A percentile compares a stretch with the other conserved stretches of the same genome.
These are phyloP conservation scores for Thelephora ganbajun DNA, from an alignment of 768 basidiomycete species.

Conservation along the genomic window DNA sequence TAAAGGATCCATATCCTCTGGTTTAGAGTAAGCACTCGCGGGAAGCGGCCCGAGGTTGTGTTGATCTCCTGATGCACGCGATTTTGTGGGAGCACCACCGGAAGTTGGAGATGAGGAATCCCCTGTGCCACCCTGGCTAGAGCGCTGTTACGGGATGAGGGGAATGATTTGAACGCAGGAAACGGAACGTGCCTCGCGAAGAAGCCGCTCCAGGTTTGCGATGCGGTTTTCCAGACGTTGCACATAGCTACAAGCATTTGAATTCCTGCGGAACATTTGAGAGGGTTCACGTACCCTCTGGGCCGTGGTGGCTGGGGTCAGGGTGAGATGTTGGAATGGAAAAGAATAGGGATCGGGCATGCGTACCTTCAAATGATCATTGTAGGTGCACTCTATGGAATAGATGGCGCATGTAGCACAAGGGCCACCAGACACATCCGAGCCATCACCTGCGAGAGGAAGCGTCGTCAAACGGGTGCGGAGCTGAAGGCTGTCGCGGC, in stretches of 20 bases:
- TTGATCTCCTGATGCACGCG: neutral
- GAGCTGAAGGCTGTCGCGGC: neutral
- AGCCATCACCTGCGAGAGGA: constrained; percentile 14
- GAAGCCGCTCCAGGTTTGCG: constrained; percentile 15
- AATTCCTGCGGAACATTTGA: neutral
- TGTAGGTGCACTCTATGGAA: constrained; percentile 14
- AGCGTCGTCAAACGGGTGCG: neutral
- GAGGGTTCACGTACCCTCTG: neutral
- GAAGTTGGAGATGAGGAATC: neutral
- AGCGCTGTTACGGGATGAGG: neutral
- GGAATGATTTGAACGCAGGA: neutral
- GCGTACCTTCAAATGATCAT: constrained; percentile 14
- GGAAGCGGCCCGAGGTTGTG: neutral
- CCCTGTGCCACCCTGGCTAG: neutral
- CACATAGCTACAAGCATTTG: constrained; percentile 4
- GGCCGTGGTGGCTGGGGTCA: neutral
- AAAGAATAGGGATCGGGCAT: neutral
- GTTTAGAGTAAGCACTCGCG: neutral
- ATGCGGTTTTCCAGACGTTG: constrained; percentile 16
- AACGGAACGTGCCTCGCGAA: constrained; percentile 10
- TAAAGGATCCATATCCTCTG: too few relatives aligned
- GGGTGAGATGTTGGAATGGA: neutral
- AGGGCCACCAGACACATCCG: constrained; percentile 9
- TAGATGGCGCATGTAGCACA: constrained; percentile 15
- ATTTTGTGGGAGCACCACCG: neutral